Base-by-base conservation (phyloP, 352 stramenopile species). In the Phytopythium mirpurense region DNA sequence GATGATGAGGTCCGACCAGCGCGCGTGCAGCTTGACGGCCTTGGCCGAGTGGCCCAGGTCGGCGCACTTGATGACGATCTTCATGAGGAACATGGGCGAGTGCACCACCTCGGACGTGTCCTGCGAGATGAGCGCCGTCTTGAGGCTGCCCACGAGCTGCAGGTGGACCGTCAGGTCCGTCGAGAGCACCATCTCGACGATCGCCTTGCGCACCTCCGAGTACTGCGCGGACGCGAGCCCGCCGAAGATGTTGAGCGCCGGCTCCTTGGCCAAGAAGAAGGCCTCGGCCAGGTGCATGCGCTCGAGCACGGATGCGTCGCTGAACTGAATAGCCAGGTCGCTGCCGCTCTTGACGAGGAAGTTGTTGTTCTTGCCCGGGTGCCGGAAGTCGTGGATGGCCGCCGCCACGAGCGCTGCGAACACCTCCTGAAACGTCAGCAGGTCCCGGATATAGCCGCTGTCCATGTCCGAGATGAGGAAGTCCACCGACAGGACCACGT, bases 31-130 rank as follows among this genome's bases (percentile, higher is more conserved):
- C 40, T 77, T 74, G 19, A 76, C 78, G 11, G 78, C 66, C 72
- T 96, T 96, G 55, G 86, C 85, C 24, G 86, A 95, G 67, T 98
- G 95, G 15, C 86, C 95, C 26, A 98, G 69, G 62, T 98, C 94
- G 9, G 93, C 86, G 49, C 86, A 87, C 58, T 96, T 94, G 60
- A 96, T 89, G 27, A 93, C 77, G 51, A 89, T 86, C 56, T 90
- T 91, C 71, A 93, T 89, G 31, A 95, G 60, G 54, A 94, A 71
- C 70, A 91, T 91, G 2, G 78, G 79, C 7, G 77, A 90, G 49
- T 90, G 77, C 45, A 83, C 69, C 31, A 90, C 65, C 26, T 90
- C 83, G 11, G 70, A 73, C 11, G 77, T 78, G 43, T 90, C 78
- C 50, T 90, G 81, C 3, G 78, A 89, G 31, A 92, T 83, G 35